Evolutionary conservation across 331 rosid genomes (phyloP), one percentile per base, ranked within the genome.

Genomic region (Malus hybrid): DNA sequence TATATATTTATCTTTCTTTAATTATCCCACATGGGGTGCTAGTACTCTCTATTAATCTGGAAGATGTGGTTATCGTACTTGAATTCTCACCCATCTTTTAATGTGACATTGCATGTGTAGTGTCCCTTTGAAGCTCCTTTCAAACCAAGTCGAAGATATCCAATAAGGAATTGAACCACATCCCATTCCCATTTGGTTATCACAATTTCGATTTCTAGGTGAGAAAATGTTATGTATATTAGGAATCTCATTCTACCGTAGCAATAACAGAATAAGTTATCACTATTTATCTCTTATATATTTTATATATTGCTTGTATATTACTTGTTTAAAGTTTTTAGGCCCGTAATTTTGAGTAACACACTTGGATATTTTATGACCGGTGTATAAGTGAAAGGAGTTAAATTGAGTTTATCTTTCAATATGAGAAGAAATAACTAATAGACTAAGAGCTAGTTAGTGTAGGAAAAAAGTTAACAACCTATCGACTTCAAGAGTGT

Each of bases 101-200:
- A 39, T 39, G 12, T 39, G 69, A 50, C 76, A 76, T 13, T 32
- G 60, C 86, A 79, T 79, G 89, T 79, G 85, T 50, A 70, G 42
- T 61, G 64, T 65, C 69, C 32, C 60, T 52, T 27, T 10, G 2
- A 15, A 67, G 57, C 64, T 36, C 57, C 67, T 29, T 71, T 50
- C 48, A 39, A 31, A n/a, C 46, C 73, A 54, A 65, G 27, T 27
- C 1, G 29, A 71, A 28, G 73, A n/a, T 75, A 68, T 75, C 73
- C 52, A 50, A 16, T 34, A 22, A 10, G 73, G 50, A 65, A 31
- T 48, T 70, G 8, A 64, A 60, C 52, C 65, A 63, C 27, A 69
- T 76, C 65, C 76, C 74, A 52, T 72, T 65, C 56, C 54, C 77
- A 44, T 73, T 31, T 59, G 80, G 62, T 22, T 42, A 64, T 36